Base-by-base conservation (phyloP, 2,329 filamentous ascomycete species). In the Talaromyces pinophilus region DNA sequence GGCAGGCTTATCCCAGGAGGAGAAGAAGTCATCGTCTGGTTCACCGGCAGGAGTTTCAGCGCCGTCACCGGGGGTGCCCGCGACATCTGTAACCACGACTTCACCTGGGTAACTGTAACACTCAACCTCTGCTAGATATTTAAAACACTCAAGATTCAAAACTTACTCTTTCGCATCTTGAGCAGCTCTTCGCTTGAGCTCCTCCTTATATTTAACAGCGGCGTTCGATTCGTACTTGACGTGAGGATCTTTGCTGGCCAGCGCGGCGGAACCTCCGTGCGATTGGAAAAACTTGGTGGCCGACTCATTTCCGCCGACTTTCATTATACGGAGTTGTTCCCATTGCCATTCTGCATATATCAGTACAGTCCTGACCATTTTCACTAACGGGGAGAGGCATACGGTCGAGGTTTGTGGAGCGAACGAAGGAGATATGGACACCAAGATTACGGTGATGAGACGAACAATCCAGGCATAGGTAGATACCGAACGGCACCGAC, bases 201-300 rank as follows among this genome's bases (percentile, higher is more conserved):
- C 94, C 65, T 97, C 94, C 84, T 99, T 99, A 82, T 99, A 99
- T 81, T 98, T 98, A 72, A 88, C 91, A 25, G 95, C 95, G n/a
- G 91, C 91, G 74, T 88, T 91, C 70, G 92, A 97, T 63, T 92
- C 93, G 80, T 99, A 99, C 83, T 99, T 99, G 65, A 92, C 93
- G 83, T 97, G 98, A 59, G 90, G 86, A 76, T 99, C 95, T 81
- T 98, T 98, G 87, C 93, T 97, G 72, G 92, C 92, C 68, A 99
- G 87, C 64, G 94, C 94, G 60, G 94, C 93, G 48, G 92, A 93
- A 68, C 95, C 95, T 70, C 95, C 95, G 77, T 99, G 95, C 73
- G 92, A 90, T 81, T 97, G 93, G 84, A 98, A 99, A 84, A 92
- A 99, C 82, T 97, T 97, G 75, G 93, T 97, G 59, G 95, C 95